Base-by-base conservation (phyloP, 2,329 filamentous ascomycete genomes). In the Aschersonia sp. region DNA sequence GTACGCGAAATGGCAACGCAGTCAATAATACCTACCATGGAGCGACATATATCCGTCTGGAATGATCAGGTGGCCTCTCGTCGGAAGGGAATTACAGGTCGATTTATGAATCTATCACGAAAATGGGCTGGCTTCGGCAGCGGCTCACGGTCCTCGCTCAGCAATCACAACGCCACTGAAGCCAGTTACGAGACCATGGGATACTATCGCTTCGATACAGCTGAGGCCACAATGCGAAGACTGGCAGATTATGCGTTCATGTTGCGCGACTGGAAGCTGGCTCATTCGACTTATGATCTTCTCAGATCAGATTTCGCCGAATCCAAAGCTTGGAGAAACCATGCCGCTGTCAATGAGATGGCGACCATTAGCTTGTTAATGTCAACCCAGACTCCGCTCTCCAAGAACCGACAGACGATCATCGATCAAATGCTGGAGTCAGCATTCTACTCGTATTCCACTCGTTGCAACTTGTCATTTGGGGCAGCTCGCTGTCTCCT, bases 21-120 rank as follows among this genome's bases (percentile, higher is more conserved):
- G 61, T 97, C 90, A 1, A 81, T 98, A 46, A 75, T 98, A 49
- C 92, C 94, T 1, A 89, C 86, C 41, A 98, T 98, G 94, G 92
- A 98, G 65, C 83, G 90, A 48, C 82, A 85, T 54, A 78, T 94
- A 9, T 83, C 87, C 5, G 73, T 88, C 5, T 98, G 92, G 94
- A 98, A 98, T 59, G 92, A 98, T 57, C 90, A 97, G 63, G 85
- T 97, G 30, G 89, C 90, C 12, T 96, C 94, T 10, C 78, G 87
- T 50, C 76, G 94, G 49, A 81, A 87, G 58, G 94, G 94, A 11
- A 74, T 98, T 44, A 85, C 85, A 48, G 94, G 94, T 9, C 80
- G 88, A n/a, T 90, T 98, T 63, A 88, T 95, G 73, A 94, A 85
- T 8, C 72, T 98, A 49, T 95, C 89, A 0, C 89, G 92, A 58